Evolutionary conservation across 306 rosid species (phyloP), one percentile per base, ranked within the genome.

Genomic region (Pyrus pyrifolia): DNA sequence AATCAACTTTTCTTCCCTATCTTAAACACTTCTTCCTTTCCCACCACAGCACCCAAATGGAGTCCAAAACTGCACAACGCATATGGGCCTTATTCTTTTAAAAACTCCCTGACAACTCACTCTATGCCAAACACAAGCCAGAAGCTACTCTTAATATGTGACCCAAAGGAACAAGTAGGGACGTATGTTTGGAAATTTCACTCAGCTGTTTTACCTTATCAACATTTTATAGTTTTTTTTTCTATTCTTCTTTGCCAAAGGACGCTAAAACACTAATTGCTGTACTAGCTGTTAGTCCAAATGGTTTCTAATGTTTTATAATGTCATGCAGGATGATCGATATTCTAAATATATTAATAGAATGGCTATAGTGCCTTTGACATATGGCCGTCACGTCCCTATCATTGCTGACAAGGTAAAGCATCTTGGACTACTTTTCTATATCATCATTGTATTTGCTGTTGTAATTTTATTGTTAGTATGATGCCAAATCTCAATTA

Each of bases 381-480:
- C 98, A 35, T 91, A 91, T 83, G 98, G 98, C 57, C 98, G 96
- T 77, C 96, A 91, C 40, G 91, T 94, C 66, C 98, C 97, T 78
- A 94, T 94, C 79, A 87, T 94, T 23, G 69, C 96, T 65, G 89
- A 94, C 82, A 91, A 86, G 97, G 97, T 94, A 86, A 74, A 60
- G 70, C 40, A 60, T 59, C 73, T 64, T 8, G 18, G 23, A 40
- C 19, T 38, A 17, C 27, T 74, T 60, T 77, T 23, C 58, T 73
- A 23, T 25, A 58, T 22, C 44, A n/a, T 40, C 31, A 22, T 22
- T 78, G 25, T 65, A 22, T 40, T 27, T 31, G 4, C 4, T 63
- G 30, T 67, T 73, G 60, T 71, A 71, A 42, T n/a, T 46, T 67
- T 23, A 58, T 40, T 68, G 64, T 72, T 18, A 27, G 55, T 70